Conservation (phyloP, 345 rosid species). For the Eutrema heterophyllum region DNA sequence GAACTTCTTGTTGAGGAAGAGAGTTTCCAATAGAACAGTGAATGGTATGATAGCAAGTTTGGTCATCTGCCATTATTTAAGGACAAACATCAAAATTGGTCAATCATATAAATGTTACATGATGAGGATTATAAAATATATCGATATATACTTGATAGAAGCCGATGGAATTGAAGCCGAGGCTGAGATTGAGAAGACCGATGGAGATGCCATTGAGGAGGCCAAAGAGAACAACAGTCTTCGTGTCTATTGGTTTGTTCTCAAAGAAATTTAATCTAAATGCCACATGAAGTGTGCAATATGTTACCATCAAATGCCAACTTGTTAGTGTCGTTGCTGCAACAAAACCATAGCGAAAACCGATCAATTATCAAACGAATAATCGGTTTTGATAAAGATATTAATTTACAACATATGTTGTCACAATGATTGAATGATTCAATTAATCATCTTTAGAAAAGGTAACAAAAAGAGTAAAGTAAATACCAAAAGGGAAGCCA, state of each 20-base stretch:
- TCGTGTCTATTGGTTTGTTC: constrained; percentile 73
- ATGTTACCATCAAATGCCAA: constrained; percentile 97
- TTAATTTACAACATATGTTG: background rate
- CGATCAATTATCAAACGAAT: background rate
- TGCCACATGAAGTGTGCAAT: constrained; percentile 83
- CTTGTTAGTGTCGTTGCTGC: constrained; percentile 94
- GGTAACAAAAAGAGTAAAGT: background rate
- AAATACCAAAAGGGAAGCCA: constrained; percentile 94
- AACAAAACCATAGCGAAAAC: background rate
- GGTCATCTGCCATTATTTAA: constrained; percentile 65
- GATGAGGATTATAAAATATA: background rate
- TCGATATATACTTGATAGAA: constrained; percentile 75
- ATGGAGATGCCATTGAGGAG: constrained; percentile 93
- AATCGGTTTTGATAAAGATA: background rate
- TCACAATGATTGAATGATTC: background rate
- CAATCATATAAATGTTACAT: background rate
- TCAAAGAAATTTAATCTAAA: constrained; percentile 77
- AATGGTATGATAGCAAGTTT: constrained; percentile 98
- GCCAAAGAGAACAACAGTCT: constrained; percentile 89
- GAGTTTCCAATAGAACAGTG: constrained; percentile 88
- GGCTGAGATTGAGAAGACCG: constrained; percentile 90
- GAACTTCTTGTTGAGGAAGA: constrained; percentile 86
- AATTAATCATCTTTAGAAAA: background rate
- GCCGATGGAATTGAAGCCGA: constrained; percentile 96
- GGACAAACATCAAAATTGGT: background rate